A percentile compares a stretch with the other conserved stretches of the same genome.
Conservation (phyloP, 2,329 filamentous ascomycete genomes). For the Sarocladiaceae sp. region DNA sequence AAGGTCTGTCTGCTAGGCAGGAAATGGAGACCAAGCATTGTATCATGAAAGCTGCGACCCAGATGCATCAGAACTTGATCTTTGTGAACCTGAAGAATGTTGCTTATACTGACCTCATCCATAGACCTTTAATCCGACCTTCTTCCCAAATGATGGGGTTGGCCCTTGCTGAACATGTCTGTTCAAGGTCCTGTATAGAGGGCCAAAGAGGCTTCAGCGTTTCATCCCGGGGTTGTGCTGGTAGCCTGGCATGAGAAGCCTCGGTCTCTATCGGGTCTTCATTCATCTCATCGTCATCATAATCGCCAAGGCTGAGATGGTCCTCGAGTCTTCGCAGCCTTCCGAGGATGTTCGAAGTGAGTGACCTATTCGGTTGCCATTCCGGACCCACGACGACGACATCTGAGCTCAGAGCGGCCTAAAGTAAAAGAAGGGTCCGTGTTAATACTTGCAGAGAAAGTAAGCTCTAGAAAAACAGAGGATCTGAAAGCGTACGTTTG, state of each 20-base stretch:
- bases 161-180: not conserved
- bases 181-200: not conserved
- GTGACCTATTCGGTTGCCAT: not conserved
- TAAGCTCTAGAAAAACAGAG: not conserved
- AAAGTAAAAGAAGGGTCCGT: not conserved
- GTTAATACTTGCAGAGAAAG: not conserved
- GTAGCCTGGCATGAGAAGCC: not conserved
- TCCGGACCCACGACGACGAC: not conserved
- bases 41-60: constrained; percentile 32
- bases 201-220: constrained; percentile 1
- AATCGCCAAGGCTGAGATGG: constrained; percentile 1
- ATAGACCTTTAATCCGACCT: not conserved
- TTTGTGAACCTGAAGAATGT: not conserved
- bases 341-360: not conserved
- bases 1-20: constrained; percentile 35
- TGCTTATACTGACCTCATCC: not conserved
- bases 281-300: not conserved
- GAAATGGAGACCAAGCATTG: constrained; percentile 38
- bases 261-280: not conserved
- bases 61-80: not conserved
- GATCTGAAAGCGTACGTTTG: not conserved
- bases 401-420: not conserved
- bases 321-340: constrained; percentile 3
- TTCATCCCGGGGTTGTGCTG: not conserved
- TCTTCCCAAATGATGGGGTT: not conserved